Evolutionary conservation across 1,139 yeast genomes (phyloP).

Genomic region (Yamadazyma atlantica): DNA sequence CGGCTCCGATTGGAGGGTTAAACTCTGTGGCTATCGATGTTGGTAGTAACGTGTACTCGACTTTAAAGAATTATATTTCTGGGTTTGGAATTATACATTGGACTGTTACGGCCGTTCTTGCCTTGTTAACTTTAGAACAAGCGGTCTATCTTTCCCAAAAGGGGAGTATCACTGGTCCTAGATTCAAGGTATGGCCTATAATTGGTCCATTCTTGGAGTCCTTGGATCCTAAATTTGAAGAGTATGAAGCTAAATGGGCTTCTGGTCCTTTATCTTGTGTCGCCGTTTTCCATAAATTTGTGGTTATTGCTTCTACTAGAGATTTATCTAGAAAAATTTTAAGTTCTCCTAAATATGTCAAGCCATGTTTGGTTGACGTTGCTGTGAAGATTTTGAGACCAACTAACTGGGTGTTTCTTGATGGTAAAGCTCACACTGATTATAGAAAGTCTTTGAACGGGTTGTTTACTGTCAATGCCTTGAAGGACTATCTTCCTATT

Average conservation of each 20-base stretch:
- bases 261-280: constrained; percentile 95
- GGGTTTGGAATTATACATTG: constrained; percentile 40
- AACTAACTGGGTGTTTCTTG: constrained; percentile 94
- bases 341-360: constrained; percentile 81
- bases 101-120: constrained; percentile 46
- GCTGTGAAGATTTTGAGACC: constrained; percentile 92
- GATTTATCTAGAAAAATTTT: constrained; percentile 89
- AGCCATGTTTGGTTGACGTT: constrained; percentile 97
- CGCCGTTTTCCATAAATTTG: constrained; percentile 95
- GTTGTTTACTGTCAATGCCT: constrained; percentile 79
- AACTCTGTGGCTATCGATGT: not conserved
- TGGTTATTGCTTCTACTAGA: constrained; percentile 88
- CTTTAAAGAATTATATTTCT: not conserved
- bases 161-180: constrained; percentile 90
- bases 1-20: constrained; percentile 1
- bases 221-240: constrained; percentile 95
- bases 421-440: constrained; percentile 92
- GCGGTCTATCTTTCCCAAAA: constrained; percentile 72
- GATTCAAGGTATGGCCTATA: constrained; percentile 83
- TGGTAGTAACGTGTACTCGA: not conserved
- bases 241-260: constrained; percentile 88
- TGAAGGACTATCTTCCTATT: constrained; percentile 78
- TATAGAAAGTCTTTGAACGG: constrained; percentile 91
- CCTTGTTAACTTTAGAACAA: constrained; percentile 74
- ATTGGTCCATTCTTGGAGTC: constrained; percentile 96